Percentiles rank a stretch among this genome's conserved stretches.
Evolutionary conservation across 345 rosid species (phyloP).

Genomic region (Trapa incisa): DNA sequence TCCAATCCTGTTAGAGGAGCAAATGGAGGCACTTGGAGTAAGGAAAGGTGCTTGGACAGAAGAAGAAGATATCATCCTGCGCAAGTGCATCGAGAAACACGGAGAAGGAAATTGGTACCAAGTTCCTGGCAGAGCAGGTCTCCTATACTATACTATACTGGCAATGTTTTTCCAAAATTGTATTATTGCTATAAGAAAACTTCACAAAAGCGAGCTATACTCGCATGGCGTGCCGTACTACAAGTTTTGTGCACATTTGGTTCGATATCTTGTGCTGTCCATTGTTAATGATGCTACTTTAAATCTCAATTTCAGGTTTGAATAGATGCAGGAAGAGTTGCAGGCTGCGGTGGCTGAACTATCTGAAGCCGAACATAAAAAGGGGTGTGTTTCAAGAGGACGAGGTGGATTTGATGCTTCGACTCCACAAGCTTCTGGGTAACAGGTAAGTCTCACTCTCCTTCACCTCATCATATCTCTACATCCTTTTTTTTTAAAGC

Average conservation of each 20-base stretch:
- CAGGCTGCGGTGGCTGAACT: conserved; percentile 53
- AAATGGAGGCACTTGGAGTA: conserved; percentile 7
- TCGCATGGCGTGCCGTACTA: too few species aligned
- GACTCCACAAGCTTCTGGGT: conserved; percentile 49
- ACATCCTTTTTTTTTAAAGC: background rate
- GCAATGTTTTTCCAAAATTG: too few species aligned
- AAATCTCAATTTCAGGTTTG: conserved; percentile 21
- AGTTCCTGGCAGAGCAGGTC: conserved; percentile 32
- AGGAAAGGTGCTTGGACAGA: conserved; percentile 37
- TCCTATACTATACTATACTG: too few species aligned
- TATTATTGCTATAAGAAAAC: too few species aligned
- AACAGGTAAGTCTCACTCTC: conserved; percentile 23
- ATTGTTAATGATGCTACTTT: too few species aligned
- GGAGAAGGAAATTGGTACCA: conserved; percentile 37
- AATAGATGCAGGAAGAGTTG: conserved; percentile 61
- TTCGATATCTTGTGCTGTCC: too few species aligned
- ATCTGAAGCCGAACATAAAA: conserved; percentile 42
- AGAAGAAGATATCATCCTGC: conserved; percentile 33
- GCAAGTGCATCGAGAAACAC: conserved; percentile 20
- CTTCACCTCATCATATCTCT: background rate
- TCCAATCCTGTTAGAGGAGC: background rate
- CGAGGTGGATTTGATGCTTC: conserved; percentile 47
- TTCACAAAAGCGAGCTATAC: too few species aligned
- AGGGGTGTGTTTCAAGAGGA: conserved; percentile 36
- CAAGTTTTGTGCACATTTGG: too few species aligned